Base-by-base conservation (phyloP, 208 protist genomes). In the Zelonia costaricensis region DNA sequence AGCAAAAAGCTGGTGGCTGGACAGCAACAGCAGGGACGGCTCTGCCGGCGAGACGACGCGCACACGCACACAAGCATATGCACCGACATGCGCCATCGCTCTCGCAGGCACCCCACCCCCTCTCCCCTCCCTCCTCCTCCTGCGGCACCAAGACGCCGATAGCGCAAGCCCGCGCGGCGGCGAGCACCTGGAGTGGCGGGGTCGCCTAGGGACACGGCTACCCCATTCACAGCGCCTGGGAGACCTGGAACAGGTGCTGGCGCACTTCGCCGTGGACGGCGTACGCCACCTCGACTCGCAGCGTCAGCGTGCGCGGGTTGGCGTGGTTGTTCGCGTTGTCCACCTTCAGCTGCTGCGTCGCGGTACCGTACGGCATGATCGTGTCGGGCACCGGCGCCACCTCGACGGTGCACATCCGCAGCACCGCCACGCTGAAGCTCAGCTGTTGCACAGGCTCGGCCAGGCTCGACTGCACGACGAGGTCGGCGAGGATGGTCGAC, bases 201-300 rank as follows among this genome's bases (percentile, higher is more conserved):
- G n/a, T n/a, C n/a, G n/a, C n/a, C n/a, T n/a, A n/a, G n/a, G n/a
- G n/a, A n/a, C n/a, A n/a, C n/a, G n/a, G n/a, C n/a, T n/a, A n/a
- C n/a, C n/a, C n/a, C n/a, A n/a, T n/a, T 25, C 54, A 60, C 16
- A 62, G 18, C 25, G 18, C 27, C 12, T 78, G 73, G 10, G 81
- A 69, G 3, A 90, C 73, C 49, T 95, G 78, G 27, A 96, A 79
- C 40, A 86, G 33, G 36, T 93, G 74, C 53, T 91, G 81, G 10
- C 73, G 68, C 49, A 47, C 0, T 27, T 61, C 64, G 2, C 74
- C 78, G 33, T 48, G 31, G 1, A 90, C 69, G 0, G 59, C 69
- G 71, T 96, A 96, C 30, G 78, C 56, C 10, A 96, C 16, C 58
- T 85, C 86, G 7, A 96, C 62, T 3, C 79, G 79, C n/a, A 94